phyloP scores from a whole-genome alignment of 2,329 filamentous ascomycete species.

The Decorospora gaudefroyi region DNA sequence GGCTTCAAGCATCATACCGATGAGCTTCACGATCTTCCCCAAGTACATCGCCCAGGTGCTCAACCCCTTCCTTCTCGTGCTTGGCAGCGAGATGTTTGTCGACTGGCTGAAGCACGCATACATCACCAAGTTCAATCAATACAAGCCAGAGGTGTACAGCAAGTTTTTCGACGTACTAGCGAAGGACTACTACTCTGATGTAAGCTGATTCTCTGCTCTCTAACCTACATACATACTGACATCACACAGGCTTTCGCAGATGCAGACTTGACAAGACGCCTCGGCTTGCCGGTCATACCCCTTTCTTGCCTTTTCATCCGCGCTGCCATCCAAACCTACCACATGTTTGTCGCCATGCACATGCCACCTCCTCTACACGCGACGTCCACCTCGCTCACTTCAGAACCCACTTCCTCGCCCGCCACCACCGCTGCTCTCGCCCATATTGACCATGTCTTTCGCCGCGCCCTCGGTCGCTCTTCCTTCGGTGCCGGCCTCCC shows the following conservation, averaged over 20 bases:
- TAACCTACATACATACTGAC: constrained; percentile 9
- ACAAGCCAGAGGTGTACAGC: constrained; percentile 85
- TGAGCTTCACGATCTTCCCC: constrained; percentile 88
- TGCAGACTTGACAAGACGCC: constrained; percentile 83
- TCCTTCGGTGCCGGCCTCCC: constrained; percentile 58
- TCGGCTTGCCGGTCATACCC: constrained; percentile 89
- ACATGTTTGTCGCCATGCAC: constrained; percentile 94
- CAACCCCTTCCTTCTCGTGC: constrained; percentile 88
- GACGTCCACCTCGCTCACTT: constrained; percentile 66
- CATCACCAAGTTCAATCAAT: constrained; percentile 98
- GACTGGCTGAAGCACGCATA: constrained; percentile 98
- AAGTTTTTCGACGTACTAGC: constrained; percentile 91
- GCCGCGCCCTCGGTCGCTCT: constrained; percentile 74
- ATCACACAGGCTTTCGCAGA: constrained; percentile 75
- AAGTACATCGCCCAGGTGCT: constrained; percentile 87
- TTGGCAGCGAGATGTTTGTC: constrained; percentile 95
- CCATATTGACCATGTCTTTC: constrained; percentile 76
- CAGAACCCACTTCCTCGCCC: constrained; percentile 65
- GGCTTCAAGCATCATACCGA: constrained; percentile 76
- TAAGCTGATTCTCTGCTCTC: constrained; percentile 47
- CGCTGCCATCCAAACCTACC: constrained; percentile 91
- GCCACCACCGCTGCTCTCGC: constrained; percentile 77
- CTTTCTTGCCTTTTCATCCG: constrained; percentile 94
- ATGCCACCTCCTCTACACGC: constrained; percentile 74
- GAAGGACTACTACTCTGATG: constrained; percentile 97